These are phyloP conservation scores for Tuber aestivum DNA, from an alignment of 495 filamentous ascomycete genomes.

Conservation along the genomic window DNA sequence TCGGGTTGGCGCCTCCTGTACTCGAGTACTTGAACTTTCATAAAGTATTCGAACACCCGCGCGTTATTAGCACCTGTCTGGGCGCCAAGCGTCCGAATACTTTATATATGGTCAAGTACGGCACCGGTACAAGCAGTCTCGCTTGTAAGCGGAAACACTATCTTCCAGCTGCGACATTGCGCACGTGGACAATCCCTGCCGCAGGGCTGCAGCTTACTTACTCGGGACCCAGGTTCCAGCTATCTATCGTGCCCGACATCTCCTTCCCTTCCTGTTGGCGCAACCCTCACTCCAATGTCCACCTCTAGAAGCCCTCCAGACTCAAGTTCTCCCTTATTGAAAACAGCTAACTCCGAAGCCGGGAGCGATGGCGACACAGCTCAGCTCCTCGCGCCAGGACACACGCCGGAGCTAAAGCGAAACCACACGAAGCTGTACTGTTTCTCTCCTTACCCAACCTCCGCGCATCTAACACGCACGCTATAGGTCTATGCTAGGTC, in stretches of 20 bases:
- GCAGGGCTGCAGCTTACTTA: neutral
- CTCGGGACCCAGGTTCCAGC: neutral
- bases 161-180: neutral
- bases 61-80: too few relatives aligned
- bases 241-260: neutral
- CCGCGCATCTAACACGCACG: neutral
- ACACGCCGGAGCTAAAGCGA: slow-evolving; percentile 57
- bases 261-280: neutral
- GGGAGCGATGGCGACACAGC: slow-evolving; percentile 46
- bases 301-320: neutral
- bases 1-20: too few relatives aligned
- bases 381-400: slow-evolving; percentile 54
- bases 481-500: slow-evolving; percentile 51
- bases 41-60: too few relatives aligned
- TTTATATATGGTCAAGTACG: too few relatives aligned
- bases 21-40: too few relatives aligned
- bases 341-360: neutral
- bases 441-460: neutral
- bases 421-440: slow-evolving; percentile 48
- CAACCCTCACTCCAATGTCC: neutral
- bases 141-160: neutral
- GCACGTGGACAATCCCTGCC: neutral
- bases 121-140: too few relatives aligned
- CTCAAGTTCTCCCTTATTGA: neutral
- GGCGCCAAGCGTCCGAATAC: too few relatives aligned